phyloP scores from a whole-genome alignment of 2,329 filamentous ascomycete species.

The Phialophora chinensis region DNA sequence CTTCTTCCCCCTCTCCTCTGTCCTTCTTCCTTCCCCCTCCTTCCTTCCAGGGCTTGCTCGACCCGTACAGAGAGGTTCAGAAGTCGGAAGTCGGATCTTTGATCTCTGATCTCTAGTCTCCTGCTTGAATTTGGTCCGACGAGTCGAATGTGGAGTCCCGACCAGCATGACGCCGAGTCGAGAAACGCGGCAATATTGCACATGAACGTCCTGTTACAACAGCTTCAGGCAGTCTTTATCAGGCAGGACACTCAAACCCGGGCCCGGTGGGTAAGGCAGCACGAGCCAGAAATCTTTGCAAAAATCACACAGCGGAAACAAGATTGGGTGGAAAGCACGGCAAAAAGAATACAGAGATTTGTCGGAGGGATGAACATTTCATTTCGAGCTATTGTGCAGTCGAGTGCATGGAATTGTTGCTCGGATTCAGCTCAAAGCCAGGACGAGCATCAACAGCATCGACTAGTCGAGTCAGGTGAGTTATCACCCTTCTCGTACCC shows the following conservation, averaged over 20 bases:
- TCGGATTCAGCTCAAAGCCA: background rate
- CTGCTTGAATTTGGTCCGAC: too few species aligned
- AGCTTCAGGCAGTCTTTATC: background rate
- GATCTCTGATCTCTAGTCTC: too few species aligned
- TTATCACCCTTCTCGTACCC: constrained; percentile 4
- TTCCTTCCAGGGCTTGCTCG: too few species aligned
- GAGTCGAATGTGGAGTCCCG: background rate
- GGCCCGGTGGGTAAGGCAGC: background rate
- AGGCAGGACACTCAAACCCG: background rate
- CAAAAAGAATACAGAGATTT: background rate
- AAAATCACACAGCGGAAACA: background rate
- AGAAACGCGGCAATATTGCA: background rate
- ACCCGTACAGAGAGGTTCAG: too few species aligned
- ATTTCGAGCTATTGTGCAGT: constrained; percentile 32
- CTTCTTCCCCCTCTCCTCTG: too few species aligned
- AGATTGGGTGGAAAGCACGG: background rate
- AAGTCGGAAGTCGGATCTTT: too few species aligned
- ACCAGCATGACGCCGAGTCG: background rate
- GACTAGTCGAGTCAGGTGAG: constrained; percentile 9
- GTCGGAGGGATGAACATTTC: constrained; percentile 24
- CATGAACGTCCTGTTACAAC: background rate
- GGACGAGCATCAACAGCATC: constrained; percentile 11
- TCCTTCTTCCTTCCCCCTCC: too few species aligned
- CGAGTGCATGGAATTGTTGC: background rate
- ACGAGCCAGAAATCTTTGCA: background rate